Percentiles rank a stretch among this genome's conserved stretches.
Evolutionary conservation across 176 grass and related monocot genomes (phyloP).

Genomic region (barley (Hordeum vulgare)): DNA sequence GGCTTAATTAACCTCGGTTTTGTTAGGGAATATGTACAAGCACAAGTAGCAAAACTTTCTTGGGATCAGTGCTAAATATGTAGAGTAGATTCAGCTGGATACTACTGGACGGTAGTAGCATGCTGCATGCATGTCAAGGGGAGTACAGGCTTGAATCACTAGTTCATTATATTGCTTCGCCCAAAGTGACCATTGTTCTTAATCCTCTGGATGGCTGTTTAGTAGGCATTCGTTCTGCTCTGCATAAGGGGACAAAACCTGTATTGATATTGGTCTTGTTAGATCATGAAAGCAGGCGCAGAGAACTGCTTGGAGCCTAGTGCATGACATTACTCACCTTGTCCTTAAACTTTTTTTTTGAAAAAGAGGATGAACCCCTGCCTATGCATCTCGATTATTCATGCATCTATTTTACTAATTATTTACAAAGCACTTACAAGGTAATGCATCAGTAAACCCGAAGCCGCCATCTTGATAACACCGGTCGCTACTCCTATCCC

Average conservation of each 20-base stretch:
- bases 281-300: conserved; percentile 16
- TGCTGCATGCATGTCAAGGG: neutral
- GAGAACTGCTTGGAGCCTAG: neutral
- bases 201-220: conserved; percentile 25
- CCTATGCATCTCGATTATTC: too few species aligned
- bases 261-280: neutral
- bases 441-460: too few species aligned
- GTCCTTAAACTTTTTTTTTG: too few species aligned
- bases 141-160: neutral
- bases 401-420: too few species aligned
- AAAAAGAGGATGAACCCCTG: too few species aligned
- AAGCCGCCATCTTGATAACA: too few species aligned
- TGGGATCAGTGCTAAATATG: conserved; percentile 26
- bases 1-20: neutral
- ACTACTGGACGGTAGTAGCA: neutral
- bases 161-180: neutral
- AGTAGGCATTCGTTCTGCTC: conserved; percentile 11
- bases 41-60: conserved; percentile 21
- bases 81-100: conserved; percentile 2
- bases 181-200: conserved; percentile 30
- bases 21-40: neutral
- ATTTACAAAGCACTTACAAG: too few species aligned
- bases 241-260: neutral
- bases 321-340: neutral
- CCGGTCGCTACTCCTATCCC: too few species aligned